Conservation (phyloP, 371 early-diverging fungal species). For the Amoeboaphelidium occidentale region DNA sequence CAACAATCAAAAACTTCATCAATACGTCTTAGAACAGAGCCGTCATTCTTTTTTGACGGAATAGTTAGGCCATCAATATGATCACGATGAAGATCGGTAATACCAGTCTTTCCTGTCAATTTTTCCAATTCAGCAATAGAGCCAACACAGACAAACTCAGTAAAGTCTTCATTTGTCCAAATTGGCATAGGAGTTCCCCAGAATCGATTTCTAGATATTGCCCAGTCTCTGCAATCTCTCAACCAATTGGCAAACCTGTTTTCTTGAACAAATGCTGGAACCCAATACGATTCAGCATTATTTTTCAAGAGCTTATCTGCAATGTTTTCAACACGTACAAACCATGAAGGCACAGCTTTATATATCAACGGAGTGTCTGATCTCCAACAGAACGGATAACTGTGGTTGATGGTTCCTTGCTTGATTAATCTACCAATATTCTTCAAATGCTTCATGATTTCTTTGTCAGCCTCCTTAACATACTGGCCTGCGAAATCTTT, state of each 20-base stretch:
- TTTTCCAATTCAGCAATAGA: slow-evolving; percentile 84
- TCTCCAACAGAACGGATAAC: slow-evolving; percentile 93
- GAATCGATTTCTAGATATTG: slow-evolving; percentile 95
- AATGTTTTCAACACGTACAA: slow-evolving; percentile 74
- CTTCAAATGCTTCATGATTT: slow-evolving; percentile 71
- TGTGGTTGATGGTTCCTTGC: slow-evolving; percentile 67
- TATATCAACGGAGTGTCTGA: slow-evolving; percentile 98
- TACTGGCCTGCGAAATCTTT: slow-evolving; percentile 67
- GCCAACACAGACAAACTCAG: slow-evolving; percentile 78
- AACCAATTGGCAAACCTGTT: slow-evolving; percentile 99
- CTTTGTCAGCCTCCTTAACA: slow-evolving; percentile 96
- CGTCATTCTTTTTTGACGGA: slow-evolving; percentile 75
- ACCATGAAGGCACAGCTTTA: slow-evolving; percentile 97
- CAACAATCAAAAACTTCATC: slow-evolving; percentile 99
- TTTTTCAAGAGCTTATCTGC: slow-evolving; percentile 64
- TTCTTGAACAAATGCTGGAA: slow-evolving; percentile 91
- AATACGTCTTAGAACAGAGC: slow-evolving; percentile 54
- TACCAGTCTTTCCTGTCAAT: slow-evolving; percentile 53
- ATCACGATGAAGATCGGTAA: slow-evolving; percentile 97
- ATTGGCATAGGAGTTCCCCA: slow-evolving; percentile 99
- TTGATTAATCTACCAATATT: slow-evolving; percentile 52
- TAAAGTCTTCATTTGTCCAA: slow-evolving; percentile 85
- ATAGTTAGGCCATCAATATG: slow-evolving; percentile 91
- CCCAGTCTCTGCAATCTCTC: slow-evolving; percentile 96
- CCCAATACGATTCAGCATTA: slow-evolving; percentile 86